Evolutionary conservation across 768 basidiomycete genomes (phyloP).

Genomic region (Leccinum subgranulosum): DNA sequence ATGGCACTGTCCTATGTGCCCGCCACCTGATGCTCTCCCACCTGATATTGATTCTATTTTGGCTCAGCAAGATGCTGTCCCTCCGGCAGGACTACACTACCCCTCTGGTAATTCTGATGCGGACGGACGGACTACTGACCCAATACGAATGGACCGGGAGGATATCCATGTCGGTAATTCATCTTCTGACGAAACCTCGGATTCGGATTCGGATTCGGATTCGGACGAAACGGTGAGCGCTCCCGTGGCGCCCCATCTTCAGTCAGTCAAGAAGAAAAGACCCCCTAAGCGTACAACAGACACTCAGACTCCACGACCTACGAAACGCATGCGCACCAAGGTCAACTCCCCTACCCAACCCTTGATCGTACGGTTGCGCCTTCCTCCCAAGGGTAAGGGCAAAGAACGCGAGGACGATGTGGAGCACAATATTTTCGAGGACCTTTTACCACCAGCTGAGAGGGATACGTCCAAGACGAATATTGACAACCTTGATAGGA

Average conservation of each 20-base stretch:
- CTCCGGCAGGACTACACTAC: conserved; percentile 29
- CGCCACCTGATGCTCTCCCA: conserved; percentile 26
- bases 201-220: conserved; percentile 31
- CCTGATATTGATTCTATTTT: conserved; percentile 2
- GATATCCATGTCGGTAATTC: conserved; percentile 36
- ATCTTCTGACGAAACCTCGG: conserved; percentile 32
- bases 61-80: conserved; percentile 41
- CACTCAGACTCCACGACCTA: conserved; percentile 27
- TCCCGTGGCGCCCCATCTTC: conserved; percentile 10
- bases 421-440: conserved; percentile 73
- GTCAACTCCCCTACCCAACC: conserved; percentile 35
- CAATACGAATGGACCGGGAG: conserved; percentile 21
- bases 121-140: conserved; percentile 30
- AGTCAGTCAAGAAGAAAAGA: conserved; percentile 29
- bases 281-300: conserved; percentile 24
- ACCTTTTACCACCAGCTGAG: conserved; percentile 64
- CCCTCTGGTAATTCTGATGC: conserved; percentile 20
- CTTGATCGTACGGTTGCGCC: conserved; percentile 49
- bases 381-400: conserved; percentile 62
- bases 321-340: conserved; percentile 49
- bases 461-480: conserved; percentile 70
- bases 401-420: conserved; percentile 68
- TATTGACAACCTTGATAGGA: conserved; percentile 59
- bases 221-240: conserved; percentile 23
- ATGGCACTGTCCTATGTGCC: conserved; percentile 75